Percentiles rank a stretch among this genome's conserved stretches.
These are phyloP conservation scores for Rubia peregrina DNA, from an alignment of 305 asterid species.

Conservation along the genomic window DNA sequence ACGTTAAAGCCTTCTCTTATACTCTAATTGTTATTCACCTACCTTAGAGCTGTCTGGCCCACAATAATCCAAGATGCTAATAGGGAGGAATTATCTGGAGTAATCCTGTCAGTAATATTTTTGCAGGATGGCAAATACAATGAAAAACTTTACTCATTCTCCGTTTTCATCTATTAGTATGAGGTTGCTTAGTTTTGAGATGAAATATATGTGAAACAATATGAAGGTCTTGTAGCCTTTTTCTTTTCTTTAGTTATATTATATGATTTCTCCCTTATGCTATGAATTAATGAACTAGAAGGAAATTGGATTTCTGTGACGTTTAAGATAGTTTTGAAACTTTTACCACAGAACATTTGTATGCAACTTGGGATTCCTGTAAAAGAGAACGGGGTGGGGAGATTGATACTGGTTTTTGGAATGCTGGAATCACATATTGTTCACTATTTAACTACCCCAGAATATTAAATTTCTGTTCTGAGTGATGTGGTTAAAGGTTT, in stretches of 20 bases:
- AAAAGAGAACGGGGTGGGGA: too few species aligned
- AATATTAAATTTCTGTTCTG: not conserved
- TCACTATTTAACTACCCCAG: too few species aligned
- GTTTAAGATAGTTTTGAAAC: too few species aligned
- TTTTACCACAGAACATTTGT: too few species aligned
- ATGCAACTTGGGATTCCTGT: too few species aligned
- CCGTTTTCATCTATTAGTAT: not conserved
- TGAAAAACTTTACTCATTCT: not conserved
- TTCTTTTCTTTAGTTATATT: not conserved
- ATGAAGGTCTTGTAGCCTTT: not conserved
- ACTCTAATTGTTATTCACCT: not conserved
- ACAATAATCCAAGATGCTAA: not conserved
- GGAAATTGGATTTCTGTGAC: too few species aligned
- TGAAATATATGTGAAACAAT: not conserved
- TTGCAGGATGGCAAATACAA: not conserved
- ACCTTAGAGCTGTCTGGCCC: not conserved
- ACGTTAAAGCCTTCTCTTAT: not conserved
- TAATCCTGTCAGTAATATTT: not conserved
- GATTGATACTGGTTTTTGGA: too few species aligned
- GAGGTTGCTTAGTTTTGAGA: too few species aligned
- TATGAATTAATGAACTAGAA: too few species aligned
- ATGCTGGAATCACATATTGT: too few species aligned
- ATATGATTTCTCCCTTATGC: not conserved
- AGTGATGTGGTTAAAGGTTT: not conserved
- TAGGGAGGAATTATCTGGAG: not conserved